Percentiles rank a stretch among this genome's conserved stretches.
Conservation (phyloP, 257 asterid species). For the Lycium ferocissimum region DNA sequence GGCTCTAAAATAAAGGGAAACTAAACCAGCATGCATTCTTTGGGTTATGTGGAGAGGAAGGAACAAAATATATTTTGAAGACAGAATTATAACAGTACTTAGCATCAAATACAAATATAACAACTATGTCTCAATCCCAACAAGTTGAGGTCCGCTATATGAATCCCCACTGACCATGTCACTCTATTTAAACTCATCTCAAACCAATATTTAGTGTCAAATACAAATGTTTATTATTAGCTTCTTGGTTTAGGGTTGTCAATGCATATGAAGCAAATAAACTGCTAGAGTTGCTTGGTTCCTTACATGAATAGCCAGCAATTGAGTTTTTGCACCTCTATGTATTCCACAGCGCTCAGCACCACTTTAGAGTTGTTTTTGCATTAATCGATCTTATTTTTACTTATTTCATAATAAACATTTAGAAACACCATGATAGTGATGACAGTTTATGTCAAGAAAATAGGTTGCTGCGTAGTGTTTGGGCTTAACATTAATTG, state of each 20-base stretch:
- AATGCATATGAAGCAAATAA: background rate
- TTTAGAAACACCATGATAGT: slow-evolving; percentile 17
- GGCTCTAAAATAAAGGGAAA: background rate
- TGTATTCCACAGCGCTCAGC: background rate
- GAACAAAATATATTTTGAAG: background rate
- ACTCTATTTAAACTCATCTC: background rate
- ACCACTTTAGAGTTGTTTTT: slow-evolving; percentile 2
- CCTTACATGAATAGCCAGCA: background rate
- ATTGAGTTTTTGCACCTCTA: slow-evolving; percentile 5
- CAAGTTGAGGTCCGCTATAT: background rate
- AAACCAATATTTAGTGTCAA: slow-evolving; percentile 14
- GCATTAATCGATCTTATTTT: background rate
- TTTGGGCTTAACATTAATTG: background rate
- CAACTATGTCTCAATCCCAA: background rate
- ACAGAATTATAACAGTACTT: background rate
- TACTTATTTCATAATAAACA: background rate
- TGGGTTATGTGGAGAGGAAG: background rate
- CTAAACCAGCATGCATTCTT: background rate
- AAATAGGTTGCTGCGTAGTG: background rate
- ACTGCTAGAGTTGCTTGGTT: background rate
- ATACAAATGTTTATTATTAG: background rate
- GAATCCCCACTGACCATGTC: background rate
- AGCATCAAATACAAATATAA: background rate
- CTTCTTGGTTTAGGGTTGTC: background rate
- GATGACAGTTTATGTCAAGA: background rate